Evolutionary conservation across 257 asterid species (phyloP).

Genomic region (Ligustrum vulgare): DNA sequence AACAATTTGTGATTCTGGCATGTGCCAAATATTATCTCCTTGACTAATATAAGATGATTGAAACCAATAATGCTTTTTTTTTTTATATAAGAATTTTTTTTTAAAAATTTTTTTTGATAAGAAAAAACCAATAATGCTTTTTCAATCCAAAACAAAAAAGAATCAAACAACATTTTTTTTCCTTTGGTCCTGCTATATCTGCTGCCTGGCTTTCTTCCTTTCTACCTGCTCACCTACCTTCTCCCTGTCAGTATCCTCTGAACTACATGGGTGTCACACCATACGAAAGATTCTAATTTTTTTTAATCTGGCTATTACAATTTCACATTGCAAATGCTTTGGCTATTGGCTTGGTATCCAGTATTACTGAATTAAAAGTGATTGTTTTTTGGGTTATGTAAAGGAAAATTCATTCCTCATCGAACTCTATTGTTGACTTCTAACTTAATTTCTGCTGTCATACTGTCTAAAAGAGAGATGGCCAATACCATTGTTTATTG

Average conservation of each 20-base stretch:
- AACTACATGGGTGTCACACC: not conserved
- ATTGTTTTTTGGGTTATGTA: not conserved
- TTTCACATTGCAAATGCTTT: not conserved
- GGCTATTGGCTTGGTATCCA: not conserved
- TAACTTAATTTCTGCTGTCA: constrained; percentile 19
- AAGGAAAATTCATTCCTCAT: constrained; percentile 4
- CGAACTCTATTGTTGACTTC: constrained; percentile 4
- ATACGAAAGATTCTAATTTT: not conserved
- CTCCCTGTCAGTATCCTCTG: not conserved
- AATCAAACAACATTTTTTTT: not conserved
- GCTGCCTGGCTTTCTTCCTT: not conserved
- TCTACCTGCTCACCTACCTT: not conserved
- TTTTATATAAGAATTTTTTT: too few species aligned
- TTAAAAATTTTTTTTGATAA: too few species aligned
- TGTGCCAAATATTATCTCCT: not conserved
- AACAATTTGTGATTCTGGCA: not conserved
- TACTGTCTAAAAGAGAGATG: constrained; percentile 78
- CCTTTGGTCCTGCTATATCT: not conserved
- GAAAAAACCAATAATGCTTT: not conserved
- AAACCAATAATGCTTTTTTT: not conserved
- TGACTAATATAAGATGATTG: not conserved
- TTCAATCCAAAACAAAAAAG: not conserved
- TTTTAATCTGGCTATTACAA: constrained; percentile 8
- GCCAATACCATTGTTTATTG: constrained; percentile 88
- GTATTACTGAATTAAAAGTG: not conserved